Evolutionary conservation across 225 moss, liverwort and hornwort species (phyloP).

Genomic region (Neckera pumila): DNA sequence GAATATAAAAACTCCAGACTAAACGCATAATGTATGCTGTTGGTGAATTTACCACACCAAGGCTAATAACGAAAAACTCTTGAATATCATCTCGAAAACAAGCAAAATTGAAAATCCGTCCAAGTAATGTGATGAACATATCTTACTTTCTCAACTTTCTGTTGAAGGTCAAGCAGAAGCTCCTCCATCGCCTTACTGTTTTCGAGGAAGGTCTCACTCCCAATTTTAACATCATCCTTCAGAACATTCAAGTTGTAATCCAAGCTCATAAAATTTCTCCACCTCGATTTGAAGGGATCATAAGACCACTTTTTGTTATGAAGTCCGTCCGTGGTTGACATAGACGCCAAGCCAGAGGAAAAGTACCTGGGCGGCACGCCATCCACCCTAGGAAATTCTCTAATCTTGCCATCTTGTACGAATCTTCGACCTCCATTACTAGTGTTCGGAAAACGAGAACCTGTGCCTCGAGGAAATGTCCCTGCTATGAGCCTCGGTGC

Average conservation of each 20-base stretch:
- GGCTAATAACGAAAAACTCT: background rate
- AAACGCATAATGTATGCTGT: background rate
- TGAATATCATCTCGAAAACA: background rate
- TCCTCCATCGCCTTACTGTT: slow-evolving; percentile 66
- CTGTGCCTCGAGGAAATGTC: background rate
- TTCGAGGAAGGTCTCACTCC: slow-evolving; percentile 41
- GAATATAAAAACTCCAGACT: background rate
- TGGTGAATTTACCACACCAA: background rate
- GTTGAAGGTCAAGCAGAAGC: slow-evolving; percentile 60
- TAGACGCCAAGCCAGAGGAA: background rate
- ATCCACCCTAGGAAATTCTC: background rate
- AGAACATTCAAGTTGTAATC: slow-evolving; percentile 67
- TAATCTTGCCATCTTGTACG: background rate
- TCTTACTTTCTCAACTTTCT: slow-evolving; percentile 64
- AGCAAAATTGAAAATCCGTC: background rate
- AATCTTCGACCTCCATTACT: background rate
- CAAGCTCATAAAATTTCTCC: slow-evolving; percentile 62
- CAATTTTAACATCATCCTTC: slow-evolving; percentile 41
- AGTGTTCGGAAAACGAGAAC: background rate
- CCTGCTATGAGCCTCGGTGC: background rate
- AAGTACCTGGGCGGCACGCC: background rate
- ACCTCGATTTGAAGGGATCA: slow-evolving; percentile 2
- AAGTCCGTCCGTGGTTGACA: background rate
- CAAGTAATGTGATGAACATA: background rate
- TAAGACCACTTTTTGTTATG: background rate